Percentiles rank a stretch among this genome's conserved stretches.
Conservation (phyloP, 2,329 filamentous ascomycete genomes). For the Pestalotiopsis sp. region DNA sequence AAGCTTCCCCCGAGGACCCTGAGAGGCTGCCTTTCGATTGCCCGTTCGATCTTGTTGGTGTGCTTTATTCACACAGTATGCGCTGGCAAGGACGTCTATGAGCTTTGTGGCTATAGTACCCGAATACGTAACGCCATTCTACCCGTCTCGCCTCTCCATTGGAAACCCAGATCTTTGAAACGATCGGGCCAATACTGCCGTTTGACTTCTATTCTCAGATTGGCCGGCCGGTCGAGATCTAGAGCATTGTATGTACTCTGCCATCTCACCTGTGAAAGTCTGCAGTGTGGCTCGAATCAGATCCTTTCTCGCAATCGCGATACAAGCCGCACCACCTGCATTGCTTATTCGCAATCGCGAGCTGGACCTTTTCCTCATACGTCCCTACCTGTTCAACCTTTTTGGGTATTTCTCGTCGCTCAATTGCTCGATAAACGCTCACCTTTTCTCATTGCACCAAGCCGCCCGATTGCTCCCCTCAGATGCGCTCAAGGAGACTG, state of each 20-base stretch:
- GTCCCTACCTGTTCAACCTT: background rate
- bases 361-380: background rate
- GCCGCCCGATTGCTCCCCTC: background rate
- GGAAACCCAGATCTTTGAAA: no score
- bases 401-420: background rate
- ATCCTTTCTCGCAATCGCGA: constrained; percentile 6
- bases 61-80: constrained; percentile 14
- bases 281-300: background rate
- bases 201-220: background rate
- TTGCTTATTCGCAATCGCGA: constrained; percentile 10
- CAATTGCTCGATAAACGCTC: background rate
- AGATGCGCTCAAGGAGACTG: constrained; percentile 20
- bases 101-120: background rate
- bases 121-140: no score
- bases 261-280: constrained; percentile 5
- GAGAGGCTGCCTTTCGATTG: background rate
- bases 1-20: constrained; percentile 18
- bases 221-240: background rate
- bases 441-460: background rate
- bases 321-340: background rate
- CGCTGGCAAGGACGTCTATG: background rate
- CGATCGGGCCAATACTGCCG: no score
- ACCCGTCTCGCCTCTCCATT: no score
- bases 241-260: background rate
- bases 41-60: constrained; percentile 15